phyloP scores from a whole-genome alignment of 305 asterid genomes.

The Fraxinus baroniana region DNA sequence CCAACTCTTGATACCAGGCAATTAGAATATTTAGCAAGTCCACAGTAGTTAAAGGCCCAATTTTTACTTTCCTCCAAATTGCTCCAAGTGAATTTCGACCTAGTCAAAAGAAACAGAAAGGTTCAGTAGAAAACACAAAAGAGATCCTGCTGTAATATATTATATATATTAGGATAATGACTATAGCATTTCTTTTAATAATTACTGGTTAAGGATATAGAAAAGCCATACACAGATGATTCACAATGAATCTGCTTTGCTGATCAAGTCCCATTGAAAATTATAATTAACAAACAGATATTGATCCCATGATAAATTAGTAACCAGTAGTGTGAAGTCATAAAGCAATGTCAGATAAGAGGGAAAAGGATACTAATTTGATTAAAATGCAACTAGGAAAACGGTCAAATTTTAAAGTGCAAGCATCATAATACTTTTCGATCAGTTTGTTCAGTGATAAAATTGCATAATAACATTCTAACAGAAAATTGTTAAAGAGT shows the following conservation, averaged over 20 bases:
- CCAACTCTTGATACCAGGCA: constrained; percentile 69
- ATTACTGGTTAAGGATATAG: not conserved
- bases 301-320: constrained; percentile 5
- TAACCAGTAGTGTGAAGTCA: not conserved
- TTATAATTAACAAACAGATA: constrained; percentile 1
- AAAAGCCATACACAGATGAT: not conserved
- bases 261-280: not conserved
- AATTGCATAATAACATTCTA: not conserved
- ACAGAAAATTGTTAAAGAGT: constrained; percentile 1
- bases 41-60: constrained; percentile 50
- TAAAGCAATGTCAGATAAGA: constrained; percentile 8
- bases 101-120: constrained; percentile 25
- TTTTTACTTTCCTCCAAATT: constrained; percentile 83
- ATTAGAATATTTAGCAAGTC: constrained; percentile 64
- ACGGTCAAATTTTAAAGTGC: constrained; percentile 9
- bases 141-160: not conserved
- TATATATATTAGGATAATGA: not conserved
- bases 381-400: not conserved
- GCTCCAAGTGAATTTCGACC: constrained; percentile 73
- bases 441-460: not conserved
- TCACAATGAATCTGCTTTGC: not conserved
- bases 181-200: not conserved
- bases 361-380: constrained; percentile 2
- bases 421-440: not conserved
- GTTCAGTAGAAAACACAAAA: constrained; percentile 20